Evolutionary conservation across 1,139 yeast species (phyloP).

Genomic region (Hansenula sp.): DNA sequence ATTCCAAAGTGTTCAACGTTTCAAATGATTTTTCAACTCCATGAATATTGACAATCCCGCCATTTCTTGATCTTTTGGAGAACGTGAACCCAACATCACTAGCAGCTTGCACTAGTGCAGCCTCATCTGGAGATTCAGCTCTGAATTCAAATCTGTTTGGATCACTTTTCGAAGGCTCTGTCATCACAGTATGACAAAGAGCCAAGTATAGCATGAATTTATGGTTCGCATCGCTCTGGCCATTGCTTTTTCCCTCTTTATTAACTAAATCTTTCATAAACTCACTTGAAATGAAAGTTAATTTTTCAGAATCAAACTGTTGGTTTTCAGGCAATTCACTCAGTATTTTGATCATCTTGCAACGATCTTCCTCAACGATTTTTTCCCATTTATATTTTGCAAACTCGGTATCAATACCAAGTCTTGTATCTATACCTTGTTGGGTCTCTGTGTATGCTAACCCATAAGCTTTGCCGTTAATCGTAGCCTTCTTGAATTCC

Average conservation of each 20-base stretch:
- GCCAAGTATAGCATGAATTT: conserved; percentile 87
- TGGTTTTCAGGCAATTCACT: conserved; percentile 44
- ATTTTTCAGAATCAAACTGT: conserved; percentile 52
- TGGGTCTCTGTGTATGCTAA: conserved; percentile 94
- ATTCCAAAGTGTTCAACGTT: conserved; percentile 73
- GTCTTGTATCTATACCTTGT: conserved; percentile 86
- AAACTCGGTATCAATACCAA: conserved; percentile 73
- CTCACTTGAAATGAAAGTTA: conserved; percentile 79
- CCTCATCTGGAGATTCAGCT: conserved; percentile 98
- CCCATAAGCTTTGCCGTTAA: conserved; percentile 82
- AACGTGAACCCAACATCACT: conserved; percentile 88
- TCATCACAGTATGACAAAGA: conserved; percentile 87
- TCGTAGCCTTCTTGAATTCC: conserved; percentile 94
- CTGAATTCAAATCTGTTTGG: conserved; percentile 65
- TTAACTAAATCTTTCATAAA: conserved; percentile 52
- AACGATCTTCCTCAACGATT: conserved; percentile 61
- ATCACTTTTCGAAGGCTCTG: conserved; percentile 57
- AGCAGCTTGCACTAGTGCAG: conserved; percentile 92
- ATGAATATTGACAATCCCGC: conserved; percentile 66
- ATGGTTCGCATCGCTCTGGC: conserved; percentile 70
- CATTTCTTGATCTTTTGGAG: conserved; percentile 68
- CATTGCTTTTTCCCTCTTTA: conserved; percentile 36
- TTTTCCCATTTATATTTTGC: conserved; percentile 62
- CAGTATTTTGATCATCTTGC: conserved; percentile 60
- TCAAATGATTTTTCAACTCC: conserved; percentile 73